These are phyloP conservation scores for Xerophyta viscosa DNA, from an alignment of 106 monocot species.

Conservation along the genomic window DNA sequence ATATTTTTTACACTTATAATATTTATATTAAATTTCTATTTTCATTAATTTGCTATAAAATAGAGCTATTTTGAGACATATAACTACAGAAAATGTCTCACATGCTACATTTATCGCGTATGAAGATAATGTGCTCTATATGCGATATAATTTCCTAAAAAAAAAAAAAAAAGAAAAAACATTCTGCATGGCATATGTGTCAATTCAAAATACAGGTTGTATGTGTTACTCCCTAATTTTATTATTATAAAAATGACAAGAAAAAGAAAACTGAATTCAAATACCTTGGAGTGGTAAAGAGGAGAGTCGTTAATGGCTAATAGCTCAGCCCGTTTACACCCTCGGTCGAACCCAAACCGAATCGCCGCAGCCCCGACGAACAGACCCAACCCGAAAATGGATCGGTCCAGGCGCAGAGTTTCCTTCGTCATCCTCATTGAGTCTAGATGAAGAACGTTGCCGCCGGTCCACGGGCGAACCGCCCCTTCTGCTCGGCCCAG, in stretches of 20 bases:
- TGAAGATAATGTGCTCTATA: no score
- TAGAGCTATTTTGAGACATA: no score
- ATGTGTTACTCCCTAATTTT: no score
- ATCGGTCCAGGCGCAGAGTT: constrained; percentile 39
- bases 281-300: constrained; percentile 50
- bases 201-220: no score
- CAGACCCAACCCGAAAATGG: constrained; percentile 52
- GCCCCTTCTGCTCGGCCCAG: constrained; percentile 50
- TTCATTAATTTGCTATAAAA: no score
- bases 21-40: no score
- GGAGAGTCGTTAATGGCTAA: constrained; percentile 66
- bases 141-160: no score
- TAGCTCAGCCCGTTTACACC: constrained; percentile 48
- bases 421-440: constrained; percentile 53
- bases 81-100: no score
- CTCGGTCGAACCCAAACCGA: constrained; percentile 51
- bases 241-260: no score
- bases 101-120: no score
- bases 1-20: no score
- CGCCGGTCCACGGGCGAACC: constrained; percentile 34
- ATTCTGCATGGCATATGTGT: background rate
- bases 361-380: constrained; percentile 57
- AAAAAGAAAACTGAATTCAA: no score
- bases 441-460: constrained; percentile 52
- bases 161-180: background rate